Evolutionary conservation across 2,329 filamentous ascomycete genomes (phyloP), one percentile per base, ranked within the genome.

Genomic region (Diaporthe sp.): DNA sequence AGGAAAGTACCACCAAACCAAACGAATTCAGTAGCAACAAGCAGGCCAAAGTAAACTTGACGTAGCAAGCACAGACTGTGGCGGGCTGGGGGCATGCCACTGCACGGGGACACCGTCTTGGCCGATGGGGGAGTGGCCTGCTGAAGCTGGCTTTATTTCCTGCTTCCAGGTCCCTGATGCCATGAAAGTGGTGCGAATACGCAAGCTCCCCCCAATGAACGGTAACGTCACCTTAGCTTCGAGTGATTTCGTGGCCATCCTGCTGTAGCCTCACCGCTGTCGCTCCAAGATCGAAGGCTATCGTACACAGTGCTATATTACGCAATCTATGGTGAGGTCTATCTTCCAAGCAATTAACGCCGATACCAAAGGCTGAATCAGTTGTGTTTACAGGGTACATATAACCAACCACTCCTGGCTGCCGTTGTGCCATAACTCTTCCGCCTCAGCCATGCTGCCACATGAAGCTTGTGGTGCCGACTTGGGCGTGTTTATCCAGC

Each of bases 361-460:
- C 31, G 13, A 13, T 28, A 7, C 51, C 5, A 7, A 19, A 55
- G 25, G 8, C 53, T 55, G 53, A 31, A 31, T 55, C 31, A 55
- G 28, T 31, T 31, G 4, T 31, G 53, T 28, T 55, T 55, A 28
- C 15, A 28, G 5, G 28, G 17, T 31, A 31, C 37, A 0, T 55
- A 10, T 7, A 31, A 12, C 17, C 13, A 31, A 10, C 17, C 13
- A 31, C 22, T 17, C 10, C 51, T 17, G 28, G 15, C 0, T 19
- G 55, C 55, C 9, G 4, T 34, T 6, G 4, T 9, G 28, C 28
- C 19, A 65, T n/a, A 15, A 15, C 2, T 51, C 19, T 51, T 25
- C 34, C 6, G 5, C 9, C 17, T 72, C 31, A 86, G 22, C 84
- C 86, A 79, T 87, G 85, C 78, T 88, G 86, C 82, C 85, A 85